Evolutionary conservation across 495 filamentous ascomycete genomes (phyloP).

Genomic region (Hypoxylon lienhwacheense): DNA sequence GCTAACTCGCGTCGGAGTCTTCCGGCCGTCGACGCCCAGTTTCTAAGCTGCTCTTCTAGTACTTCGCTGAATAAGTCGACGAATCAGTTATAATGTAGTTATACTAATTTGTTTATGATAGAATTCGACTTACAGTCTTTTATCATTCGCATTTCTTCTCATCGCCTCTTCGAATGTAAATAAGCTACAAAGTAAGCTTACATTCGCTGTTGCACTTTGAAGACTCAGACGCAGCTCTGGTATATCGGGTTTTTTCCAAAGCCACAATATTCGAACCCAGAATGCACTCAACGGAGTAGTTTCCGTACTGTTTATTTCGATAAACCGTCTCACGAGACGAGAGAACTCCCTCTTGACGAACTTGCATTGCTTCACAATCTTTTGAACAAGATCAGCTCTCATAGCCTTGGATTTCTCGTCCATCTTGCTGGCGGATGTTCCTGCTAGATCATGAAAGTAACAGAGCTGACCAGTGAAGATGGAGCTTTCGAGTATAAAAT

Average conservation of each 20-base stretch:
- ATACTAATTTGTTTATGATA: no score
- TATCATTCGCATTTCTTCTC: slow-evolving; percentile 5
- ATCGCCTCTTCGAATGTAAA: slow-evolving; percentile 20
- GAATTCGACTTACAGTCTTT: slow-evolving; percentile 15
- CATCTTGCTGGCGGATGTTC: not conserved
- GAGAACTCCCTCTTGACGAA: slow-evolving; percentile 18
- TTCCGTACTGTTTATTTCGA: slow-evolving; percentile 12
- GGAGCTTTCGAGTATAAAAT: slow-evolving; percentile 18
- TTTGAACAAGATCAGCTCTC: slow-evolving; percentile 5
- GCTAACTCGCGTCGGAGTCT: slow-evolving; percentile 11
- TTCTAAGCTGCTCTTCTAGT: slow-evolving; percentile 8
- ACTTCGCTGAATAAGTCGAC: slow-evolving; percentile 21
- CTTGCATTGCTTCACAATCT: slow-evolving; percentile 24
- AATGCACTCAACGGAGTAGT: slow-evolving; percentile 7
- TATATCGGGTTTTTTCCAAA: slow-evolving; percentile 25
- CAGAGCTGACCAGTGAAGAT: slow-evolving; percentile 15
- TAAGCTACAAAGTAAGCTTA: slow-evolving; percentile 9
- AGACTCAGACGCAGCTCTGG: slow-evolving; percentile 21
- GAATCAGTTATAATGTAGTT: no score
- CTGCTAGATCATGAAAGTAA: slow-evolving; percentile 12
- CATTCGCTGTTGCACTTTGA: slow-evolving; percentile 18
- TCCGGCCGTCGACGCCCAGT: slow-evolving; percentile 6
- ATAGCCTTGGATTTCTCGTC: slow-evolving; percentile 6
- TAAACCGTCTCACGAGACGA: slow-evolving; percentile 14
- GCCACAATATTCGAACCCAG: slow-evolving; percentile 18